Evolutionary conservation across 768 basidiomycete species (phyloP).

Genomic region (Lactarius hatsudake): DNA sequence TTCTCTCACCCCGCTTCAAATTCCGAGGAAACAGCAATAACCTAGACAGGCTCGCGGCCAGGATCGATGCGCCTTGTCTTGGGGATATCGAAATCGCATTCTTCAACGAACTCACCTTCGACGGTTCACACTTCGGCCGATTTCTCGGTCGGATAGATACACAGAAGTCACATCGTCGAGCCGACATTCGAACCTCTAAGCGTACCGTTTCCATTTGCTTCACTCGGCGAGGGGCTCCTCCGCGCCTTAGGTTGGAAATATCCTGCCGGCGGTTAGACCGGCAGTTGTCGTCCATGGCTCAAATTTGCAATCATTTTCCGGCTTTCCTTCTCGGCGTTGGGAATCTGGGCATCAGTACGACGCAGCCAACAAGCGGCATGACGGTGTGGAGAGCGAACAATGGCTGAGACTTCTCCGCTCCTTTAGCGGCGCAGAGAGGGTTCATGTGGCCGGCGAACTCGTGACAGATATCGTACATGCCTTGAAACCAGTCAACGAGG

Average conservation of each 20-base stretch:
- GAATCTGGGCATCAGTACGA: not conserved
- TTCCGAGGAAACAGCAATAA: not conserved
- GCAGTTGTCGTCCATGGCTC: not conserved
- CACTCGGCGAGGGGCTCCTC: not conserved
- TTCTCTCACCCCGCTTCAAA: not conserved
- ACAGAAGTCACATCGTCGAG: not conserved
- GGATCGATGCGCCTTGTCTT: not conserved
- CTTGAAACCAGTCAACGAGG: not conserved
- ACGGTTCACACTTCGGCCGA: not conserved
- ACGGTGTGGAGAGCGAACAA: not conserved
- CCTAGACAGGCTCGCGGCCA: not conserved
- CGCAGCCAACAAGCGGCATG: not conserved
- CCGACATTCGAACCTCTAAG: not conserved
- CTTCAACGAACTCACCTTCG: not conserved
- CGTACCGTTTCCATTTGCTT: not conserved
- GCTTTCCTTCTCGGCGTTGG: not conserved
- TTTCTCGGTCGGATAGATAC: not conserved
- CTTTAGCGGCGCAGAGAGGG: not conserved
- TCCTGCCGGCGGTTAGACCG: not conserved
- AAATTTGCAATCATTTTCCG: not conserved
- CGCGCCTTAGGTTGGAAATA: not conserved
- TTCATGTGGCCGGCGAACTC: not conserved
- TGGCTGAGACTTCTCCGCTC: not conserved
- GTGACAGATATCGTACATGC: not conserved
- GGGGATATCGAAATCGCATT: not conserved